Evolutionary conservation across 352 stramenopile species (phyloP).

Genomic region (Pythium sukuiense): DNA sequence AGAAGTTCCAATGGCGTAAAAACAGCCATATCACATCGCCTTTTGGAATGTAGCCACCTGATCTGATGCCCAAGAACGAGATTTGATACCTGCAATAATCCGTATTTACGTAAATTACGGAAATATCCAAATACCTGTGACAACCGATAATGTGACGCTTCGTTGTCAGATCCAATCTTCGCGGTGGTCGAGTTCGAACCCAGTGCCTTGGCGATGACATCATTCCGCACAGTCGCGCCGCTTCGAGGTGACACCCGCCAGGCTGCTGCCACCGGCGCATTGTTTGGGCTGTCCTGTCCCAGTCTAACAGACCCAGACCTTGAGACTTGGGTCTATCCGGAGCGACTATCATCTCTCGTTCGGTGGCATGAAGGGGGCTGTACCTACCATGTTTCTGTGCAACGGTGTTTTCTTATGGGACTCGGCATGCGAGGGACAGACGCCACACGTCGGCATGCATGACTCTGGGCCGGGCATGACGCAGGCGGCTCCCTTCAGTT

Average conservation of each 20-base stretch:
- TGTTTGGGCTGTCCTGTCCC: constrained; percentile 2
- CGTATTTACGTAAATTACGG: neutral
- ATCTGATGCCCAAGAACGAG: neutral
- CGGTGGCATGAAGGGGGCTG: constrained; percentile 15
- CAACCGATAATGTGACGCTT: constrained; percentile 18
- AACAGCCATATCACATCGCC: neutral
- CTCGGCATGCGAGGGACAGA: neutral
- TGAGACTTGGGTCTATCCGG: neutral
- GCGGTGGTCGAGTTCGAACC: constrained; percentile 1
- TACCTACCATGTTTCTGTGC: neutral
- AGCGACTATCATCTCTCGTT: constrained; percentile 1
- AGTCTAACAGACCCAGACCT: neutral
- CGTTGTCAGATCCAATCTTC: constrained; percentile 16
- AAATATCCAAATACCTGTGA: neutral
- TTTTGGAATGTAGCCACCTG: constrained; percentile 7
- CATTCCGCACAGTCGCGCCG: constrained; percentile 4
- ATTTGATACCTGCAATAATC: neutral
- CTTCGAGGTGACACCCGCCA: neutral
- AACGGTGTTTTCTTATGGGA: neutral
- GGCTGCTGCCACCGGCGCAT: constrained; percentile 10
- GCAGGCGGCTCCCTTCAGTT: neutral
- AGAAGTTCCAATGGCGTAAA: neutral
- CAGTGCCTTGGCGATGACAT: constrained; percentile 22
- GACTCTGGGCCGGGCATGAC: neutral
- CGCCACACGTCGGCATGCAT: constrained; percentile 1